These are phyloP conservation scores for Fusarium palustre DNA, from an alignment of 2,329 filamentous ascomycete genomes.

Conservation along the genomic window DNA sequence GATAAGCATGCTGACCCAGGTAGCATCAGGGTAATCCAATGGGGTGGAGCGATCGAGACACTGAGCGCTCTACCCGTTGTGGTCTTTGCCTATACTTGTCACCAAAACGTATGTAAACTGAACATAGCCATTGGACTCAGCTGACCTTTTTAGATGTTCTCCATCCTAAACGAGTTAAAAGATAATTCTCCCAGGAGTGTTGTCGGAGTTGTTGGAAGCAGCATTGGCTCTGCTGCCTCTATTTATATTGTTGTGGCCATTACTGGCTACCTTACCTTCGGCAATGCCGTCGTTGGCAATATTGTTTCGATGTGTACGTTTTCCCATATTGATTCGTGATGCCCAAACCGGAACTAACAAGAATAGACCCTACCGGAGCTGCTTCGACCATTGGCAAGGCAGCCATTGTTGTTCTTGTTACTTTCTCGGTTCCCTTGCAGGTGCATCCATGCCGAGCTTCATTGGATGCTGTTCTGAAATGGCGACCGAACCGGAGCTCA, in stretches of 20 bases:
- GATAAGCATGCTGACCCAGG: conserved; percentile 81
- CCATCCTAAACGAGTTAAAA: conserved; percentile 93
- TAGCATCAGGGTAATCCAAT: conserved; percentile 79
- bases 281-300: conserved; percentile 88
- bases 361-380: conserved; percentile 59
- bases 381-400: conserved; percentile 93
- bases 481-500: conserved; percentile 74
- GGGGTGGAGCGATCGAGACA: conserved; percentile 81
- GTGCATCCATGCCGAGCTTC: conserved; percentile 97
- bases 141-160: conserved; percentile 82
- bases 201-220: conserved; percentile 81
- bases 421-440: conserved; percentile 96
- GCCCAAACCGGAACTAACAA: conserved; percentile 36
- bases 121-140: background rate
- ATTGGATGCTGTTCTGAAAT: conserved; percentile 91
- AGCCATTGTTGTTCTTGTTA: conserved; percentile 94
- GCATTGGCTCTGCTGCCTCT: conserved; percentile 87
- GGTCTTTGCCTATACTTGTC: conserved; percentile 99
- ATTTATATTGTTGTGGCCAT: conserved; percentile 94
- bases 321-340: no score
- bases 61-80: conserved; percentile 93
- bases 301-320: conserved; percentile 90
- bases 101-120: conserved; percentile 81
- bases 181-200: conserved; percentile 82
- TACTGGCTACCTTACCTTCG: conserved; percentile 95